Conservation (phyloP, 306 rosid genomes). For the Casuarina equisetifolia region DNA sequence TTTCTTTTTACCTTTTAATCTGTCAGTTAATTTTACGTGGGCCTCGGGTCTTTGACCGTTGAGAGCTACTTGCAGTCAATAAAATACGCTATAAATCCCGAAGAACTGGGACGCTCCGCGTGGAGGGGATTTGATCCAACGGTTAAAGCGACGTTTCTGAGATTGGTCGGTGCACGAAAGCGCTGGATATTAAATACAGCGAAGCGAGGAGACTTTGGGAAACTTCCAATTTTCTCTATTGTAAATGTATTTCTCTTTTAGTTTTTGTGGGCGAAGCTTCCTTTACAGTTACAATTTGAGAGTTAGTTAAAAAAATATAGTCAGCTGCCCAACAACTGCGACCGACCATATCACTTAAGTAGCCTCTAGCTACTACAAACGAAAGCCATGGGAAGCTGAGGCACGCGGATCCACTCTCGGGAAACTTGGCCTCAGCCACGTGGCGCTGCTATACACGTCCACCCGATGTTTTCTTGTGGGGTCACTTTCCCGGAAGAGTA, state of each 20-base stretch:
- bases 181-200: background rate
- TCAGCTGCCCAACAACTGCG: background rate
- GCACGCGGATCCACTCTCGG: background rate
- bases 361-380: no score
- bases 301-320: no score
- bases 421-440: background rate
- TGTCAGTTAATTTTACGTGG: background rate
- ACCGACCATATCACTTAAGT: background rate
- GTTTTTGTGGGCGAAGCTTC: no score
- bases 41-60: background rate
- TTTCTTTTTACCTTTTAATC: background rate
- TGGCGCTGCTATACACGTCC: background rate
- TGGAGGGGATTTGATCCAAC: slow-evolving; percentile 27
- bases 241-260: no score
- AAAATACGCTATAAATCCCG: background rate
- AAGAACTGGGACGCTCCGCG: background rate
- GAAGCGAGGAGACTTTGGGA: background rate
- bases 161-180: slow-evolving; percentile 27
- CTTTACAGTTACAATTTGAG: no score
- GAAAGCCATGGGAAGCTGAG: background rate
- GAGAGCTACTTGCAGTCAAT: no score
- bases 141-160: background rate
- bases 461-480: background rate
- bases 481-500: no score
- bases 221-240: no score